A percentile compares a stretch with the other conserved stretches of the same genome.
These are phyloP conservation scores for Skeletonema grethae DNA, from an alignment of 108 stramenopile genomes.

Conservation along the genomic window DNA sequence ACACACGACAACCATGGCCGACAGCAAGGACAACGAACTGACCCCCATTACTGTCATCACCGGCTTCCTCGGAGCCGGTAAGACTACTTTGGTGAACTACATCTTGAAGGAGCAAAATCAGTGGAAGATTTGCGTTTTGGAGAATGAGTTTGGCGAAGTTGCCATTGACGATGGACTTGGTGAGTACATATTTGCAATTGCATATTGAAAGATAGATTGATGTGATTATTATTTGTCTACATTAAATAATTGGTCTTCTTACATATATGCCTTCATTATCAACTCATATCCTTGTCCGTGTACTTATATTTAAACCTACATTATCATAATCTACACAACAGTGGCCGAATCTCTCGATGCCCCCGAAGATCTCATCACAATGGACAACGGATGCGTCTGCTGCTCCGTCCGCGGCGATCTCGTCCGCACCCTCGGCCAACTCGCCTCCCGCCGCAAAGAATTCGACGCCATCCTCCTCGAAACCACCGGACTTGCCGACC, in stretches of 20 bases:
- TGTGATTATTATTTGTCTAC: not conserved
- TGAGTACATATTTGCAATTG: constrained; percentile 34
- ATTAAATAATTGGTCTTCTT: too few relatives aligned
- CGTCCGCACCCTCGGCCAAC: constrained; percentile 91
- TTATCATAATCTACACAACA: constrained; percentile 20
- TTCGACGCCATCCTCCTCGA: constrained; percentile 96
- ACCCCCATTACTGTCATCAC: constrained; percentile 94
- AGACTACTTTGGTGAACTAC: constrained; percentile 99
- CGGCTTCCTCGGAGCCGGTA: constrained; percentile 94
- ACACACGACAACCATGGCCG: constrained; percentile 38
- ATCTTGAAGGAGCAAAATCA: constrained; percentile 96
- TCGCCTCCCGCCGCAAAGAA: constrained; percentile 85
- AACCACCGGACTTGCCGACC: constrained; percentile 95
- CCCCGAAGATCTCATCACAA: constrained; percentile 96
- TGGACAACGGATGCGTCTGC: constrained; percentile 99
- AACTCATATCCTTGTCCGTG: not conserved
- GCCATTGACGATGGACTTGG: constrained; percentile 94
- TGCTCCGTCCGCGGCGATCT: constrained; percentile 98
- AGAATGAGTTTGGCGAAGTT: constrained; percentile 99
- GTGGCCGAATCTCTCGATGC: constrained; percentile 90
- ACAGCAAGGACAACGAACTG: constrained; percentile 49
- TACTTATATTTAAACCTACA: not conserved
- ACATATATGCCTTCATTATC: too few relatives aligned
- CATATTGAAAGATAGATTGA: constrained; percentile 4
- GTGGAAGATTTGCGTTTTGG: constrained; percentile 97